Evolutionary conservation across 352 stramenopile genomes (phyloP).

Genomic region (Elongisporangium senticosum): DNA sequence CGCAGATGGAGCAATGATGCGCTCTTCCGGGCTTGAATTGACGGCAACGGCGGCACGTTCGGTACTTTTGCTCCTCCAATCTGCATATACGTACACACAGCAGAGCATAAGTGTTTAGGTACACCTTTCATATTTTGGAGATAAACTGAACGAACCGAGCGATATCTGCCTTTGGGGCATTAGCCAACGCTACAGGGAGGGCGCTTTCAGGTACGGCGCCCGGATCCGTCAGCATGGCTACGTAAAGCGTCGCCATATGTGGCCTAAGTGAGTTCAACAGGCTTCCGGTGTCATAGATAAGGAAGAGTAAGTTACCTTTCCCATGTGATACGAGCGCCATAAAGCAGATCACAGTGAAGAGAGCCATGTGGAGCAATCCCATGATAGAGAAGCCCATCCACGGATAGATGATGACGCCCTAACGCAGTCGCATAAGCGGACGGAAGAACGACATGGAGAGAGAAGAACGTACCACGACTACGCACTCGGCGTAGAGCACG

Average conservation of each 20-base stretch:
- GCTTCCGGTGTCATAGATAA: not conserved
- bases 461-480: slow-evolving; percentile 63
- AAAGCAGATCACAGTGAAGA: slow-evolving; percentile 69
- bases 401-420: slow-evolving; percentile 87
- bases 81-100: slow-evolving; percentile 16
- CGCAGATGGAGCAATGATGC: slow-evolving; percentile 96
- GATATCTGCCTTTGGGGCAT: slow-evolving; percentile 75
- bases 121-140: slow-evolving; percentile 3
- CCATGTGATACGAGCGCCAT: slow-evolving; percentile 93
- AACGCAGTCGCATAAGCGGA: not conserved
- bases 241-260: slow-evolving; percentile 1
- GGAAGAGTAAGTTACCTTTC: slow-evolving; percentile 58
- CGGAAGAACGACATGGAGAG: not conserved
- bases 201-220: slow-evolving; percentile 95
- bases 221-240: slow-evolving; percentile 97
- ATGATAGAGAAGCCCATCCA: slow-evolving; percentile 81
- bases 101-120: slow-evolving; percentile 5
- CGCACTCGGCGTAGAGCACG: slow-evolving; percentile 88
- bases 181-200: slow-evolving; percentile 71
- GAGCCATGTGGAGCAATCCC: slow-evolving; percentile 60
- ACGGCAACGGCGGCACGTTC: slow-evolving; percentile 88
- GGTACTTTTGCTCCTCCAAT: slow-evolving; percentile 78
- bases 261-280: not conserved
- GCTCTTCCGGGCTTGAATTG: slow-evolving; percentile 95
- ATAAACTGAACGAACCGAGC: slow-evolving; percentile 21